These are phyloP conservation scores for Exophiala oligosperma DNA, from an alignment of 2,329 filamentous ascomycete genomes.

Conservation along the genomic window DNA sequence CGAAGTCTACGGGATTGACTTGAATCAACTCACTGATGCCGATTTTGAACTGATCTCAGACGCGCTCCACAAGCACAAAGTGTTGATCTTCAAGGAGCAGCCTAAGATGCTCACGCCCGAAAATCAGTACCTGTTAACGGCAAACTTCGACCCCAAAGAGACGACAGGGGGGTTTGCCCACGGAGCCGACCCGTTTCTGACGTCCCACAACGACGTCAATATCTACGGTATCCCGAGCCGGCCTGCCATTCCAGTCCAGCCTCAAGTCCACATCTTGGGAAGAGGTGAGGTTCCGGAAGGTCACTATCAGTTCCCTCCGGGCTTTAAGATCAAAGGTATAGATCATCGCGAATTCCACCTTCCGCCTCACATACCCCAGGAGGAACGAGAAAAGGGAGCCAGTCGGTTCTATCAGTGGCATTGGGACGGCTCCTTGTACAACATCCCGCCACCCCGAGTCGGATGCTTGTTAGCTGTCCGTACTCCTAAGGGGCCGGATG, in stretches of 20 bases:
- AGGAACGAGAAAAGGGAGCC: conserved; percentile 36
- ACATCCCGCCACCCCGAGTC: conserved; percentile 38
- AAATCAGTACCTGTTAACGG: conserved; percentile 38
- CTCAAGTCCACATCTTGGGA: conserved; percentile 41
- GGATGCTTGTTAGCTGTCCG: conserved; percentile 39
- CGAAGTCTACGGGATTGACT: conserved; percentile 38
- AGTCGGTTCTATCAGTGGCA: conserved; percentile 41
- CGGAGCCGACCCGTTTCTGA: conserved; percentile 37
- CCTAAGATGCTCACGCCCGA: conserved; percentile 37
- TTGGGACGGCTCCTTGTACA: conserved; percentile 38
- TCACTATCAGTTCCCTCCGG: conserved; percentile 40
- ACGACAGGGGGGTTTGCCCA: conserved; percentile 41
- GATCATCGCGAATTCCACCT: conserved; percentile 40
- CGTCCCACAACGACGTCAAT: conserved; percentile 35
- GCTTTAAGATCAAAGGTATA: conserved; percentile 41
- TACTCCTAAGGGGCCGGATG: conserved; percentile 36
- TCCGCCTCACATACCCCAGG: conserved; percentile 38
- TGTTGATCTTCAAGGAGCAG: conserved; percentile 42
- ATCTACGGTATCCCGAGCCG: conserved; percentile 37
- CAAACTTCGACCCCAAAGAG: conserved; percentile 37
- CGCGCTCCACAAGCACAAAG: conserved; percentile 37
- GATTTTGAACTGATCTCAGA: conserved; percentile 37
- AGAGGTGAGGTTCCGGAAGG: conserved; percentile 36
- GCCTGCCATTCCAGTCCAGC: conserved; percentile 38
- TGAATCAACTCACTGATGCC: conserved; percentile 38